phyloP scores from a whole-genome alignment of 2,329 filamentous ascomycete genomes.

The Chrysoporthe austroafricana region DNA sequence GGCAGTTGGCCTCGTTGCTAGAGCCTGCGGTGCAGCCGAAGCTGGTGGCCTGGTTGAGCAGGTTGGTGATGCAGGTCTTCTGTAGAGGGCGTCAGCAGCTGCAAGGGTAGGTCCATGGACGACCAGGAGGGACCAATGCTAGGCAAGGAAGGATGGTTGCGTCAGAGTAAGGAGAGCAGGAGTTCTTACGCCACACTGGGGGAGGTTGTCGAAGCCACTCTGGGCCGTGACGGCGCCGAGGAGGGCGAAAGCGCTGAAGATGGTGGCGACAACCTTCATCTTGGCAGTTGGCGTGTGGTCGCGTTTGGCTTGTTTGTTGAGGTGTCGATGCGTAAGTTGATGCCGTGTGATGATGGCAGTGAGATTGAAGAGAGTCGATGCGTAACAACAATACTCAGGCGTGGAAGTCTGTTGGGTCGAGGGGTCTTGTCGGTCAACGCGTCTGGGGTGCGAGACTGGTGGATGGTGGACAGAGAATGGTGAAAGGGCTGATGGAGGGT shows the following conservation, averaged over 20 bases:
- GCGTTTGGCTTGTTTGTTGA: background rate
- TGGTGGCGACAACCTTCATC: constrained; percentile 55
- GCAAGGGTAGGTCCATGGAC: background rate
- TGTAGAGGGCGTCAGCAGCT: constrained; percentile 33
- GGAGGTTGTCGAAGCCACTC: constrained; percentile 44
- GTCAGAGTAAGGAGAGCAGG: background rate
- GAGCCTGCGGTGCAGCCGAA: constrained; percentile 47
- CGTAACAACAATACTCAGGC: constrained; percentile 23
- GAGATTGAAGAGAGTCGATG: constrained; percentile 21
- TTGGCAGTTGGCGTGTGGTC: constrained; percentile 38
- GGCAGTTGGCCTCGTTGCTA: constrained; percentile 46
- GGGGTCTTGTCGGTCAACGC: constrained; percentile 22
- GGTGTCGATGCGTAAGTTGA: constrained; percentile 21
- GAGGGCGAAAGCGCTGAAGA: constrained; percentile 44
- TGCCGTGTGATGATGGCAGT: constrained; percentile 16
- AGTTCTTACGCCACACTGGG: constrained; percentile 57
- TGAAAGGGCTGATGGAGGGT: background rate
- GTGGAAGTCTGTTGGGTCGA: constrained; percentile 14
- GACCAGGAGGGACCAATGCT: background rate
- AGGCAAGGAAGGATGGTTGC: constrained; percentile 9
- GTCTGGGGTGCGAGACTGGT: constrained; percentile 14
- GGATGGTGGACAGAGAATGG: constrained; percentile 21
- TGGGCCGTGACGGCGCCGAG: constrained; percentile 48
- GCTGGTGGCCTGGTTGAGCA: constrained; percentile 49
- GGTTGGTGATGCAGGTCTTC: constrained; percentile 55